Evolutionary conservation across 805 yeast genomes (phyloP).

Genomic region (Clavispora fructus): DNA sequence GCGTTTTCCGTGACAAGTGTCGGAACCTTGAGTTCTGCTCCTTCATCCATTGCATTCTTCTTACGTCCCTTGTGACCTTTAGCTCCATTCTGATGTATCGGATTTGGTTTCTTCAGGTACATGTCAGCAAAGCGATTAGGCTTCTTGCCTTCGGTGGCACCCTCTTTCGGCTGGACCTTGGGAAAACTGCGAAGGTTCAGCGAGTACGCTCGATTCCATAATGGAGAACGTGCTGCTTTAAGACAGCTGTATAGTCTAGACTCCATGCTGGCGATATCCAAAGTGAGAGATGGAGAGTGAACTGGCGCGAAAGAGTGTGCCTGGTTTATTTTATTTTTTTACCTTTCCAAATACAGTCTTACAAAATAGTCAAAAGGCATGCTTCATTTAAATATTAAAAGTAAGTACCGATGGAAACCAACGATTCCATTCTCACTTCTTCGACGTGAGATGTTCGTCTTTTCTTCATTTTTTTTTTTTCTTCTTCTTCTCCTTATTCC

Average conservation of each 20-base stretch:
- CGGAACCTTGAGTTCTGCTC: neutral
- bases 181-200: neutral
- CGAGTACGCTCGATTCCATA: neutral
- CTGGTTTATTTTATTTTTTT: neutral
- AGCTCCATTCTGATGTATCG: neutral
- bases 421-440: neutral
- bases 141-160: constrained; percentile 6
- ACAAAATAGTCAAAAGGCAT: neutral
- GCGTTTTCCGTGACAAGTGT: neutral
- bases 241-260: neutral
- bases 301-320: neutral
- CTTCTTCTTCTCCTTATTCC: neutral
- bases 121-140: constrained; percentile 32
- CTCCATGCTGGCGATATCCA: neutral
- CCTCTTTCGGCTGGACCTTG: neutral
- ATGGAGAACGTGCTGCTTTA: neutral
- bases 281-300: neutral
- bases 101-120: constrained; percentile 10
- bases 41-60: neutral
- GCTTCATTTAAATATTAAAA: neutral
- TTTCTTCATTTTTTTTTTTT: neutral
- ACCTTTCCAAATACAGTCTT: constrained; percentile 1
- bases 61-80: neutral
- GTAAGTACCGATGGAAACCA: neutral
- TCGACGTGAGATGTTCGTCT: neutral